Evolutionary conservation across 805 yeast species (phyloP).

Genomic region (Wickerhamomyces queroliae): DNA sequence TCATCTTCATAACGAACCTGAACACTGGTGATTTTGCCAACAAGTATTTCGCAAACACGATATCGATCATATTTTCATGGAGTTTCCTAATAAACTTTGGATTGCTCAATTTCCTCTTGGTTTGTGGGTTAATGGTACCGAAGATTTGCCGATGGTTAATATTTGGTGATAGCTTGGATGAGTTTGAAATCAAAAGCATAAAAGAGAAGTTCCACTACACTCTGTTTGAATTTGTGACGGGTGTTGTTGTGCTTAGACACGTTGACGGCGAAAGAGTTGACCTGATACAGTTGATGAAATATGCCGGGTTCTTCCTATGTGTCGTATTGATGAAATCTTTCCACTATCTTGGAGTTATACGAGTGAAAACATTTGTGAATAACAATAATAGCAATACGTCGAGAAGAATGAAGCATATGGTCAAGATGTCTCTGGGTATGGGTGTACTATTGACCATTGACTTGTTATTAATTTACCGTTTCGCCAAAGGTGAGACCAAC

Average conservation of each 20-base stretch:
- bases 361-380: constrained; percentile 8
- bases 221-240: constrained; percentile 3
- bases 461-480: constrained; percentile 1
- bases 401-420: not conserved
- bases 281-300: constrained; percentile 1
- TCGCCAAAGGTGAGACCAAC: not conserved
- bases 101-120: constrained; percentile 1
- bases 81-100: constrained; percentile 3
- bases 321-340: constrained; percentile 14
- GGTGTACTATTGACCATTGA: constrained; percentile 4
- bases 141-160: not conserved
- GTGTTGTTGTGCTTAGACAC: constrained; percentile 1
- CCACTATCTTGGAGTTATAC: constrained; percentile 9
- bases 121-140: not conserved
- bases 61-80: not conserved
- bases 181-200: not conserved
- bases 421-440: constrained; percentile 4
- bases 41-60: not conserved
- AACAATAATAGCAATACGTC: not conserved
- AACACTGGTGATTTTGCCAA: not conserved
- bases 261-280: not conserved
- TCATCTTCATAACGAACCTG: not conserved
- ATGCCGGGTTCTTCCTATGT: constrained; percentile 9
- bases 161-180: not conserved
- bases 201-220: constrained; percentile 4